These are phyloP conservation scores for Diplodia intermedia DNA, from an alignment of 2,329 filamentous ascomycete genomes.

Conservation along the genomic window DNA sequence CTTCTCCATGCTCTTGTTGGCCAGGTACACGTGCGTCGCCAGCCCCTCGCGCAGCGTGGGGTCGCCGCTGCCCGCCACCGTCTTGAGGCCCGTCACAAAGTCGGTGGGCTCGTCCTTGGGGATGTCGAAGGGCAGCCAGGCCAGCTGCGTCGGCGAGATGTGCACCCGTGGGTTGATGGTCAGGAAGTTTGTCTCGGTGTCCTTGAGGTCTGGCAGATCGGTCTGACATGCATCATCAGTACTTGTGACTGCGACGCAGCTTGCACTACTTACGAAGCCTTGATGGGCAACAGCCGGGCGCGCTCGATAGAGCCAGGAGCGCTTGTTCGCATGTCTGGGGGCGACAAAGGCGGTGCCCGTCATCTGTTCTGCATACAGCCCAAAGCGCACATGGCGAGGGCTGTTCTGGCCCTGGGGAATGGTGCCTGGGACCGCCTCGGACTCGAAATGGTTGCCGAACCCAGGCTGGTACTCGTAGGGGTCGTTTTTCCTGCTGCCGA, in stretches of 20 bases:
- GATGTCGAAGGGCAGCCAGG: conserved; percentile 48
- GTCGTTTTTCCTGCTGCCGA: conserved; percentile 61
- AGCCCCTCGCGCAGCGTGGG: conserved; percentile 48
- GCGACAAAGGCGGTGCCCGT: conserved; percentile 46
- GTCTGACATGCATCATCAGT: conserved; percentile 37
- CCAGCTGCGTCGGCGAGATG: conserved; percentile 47
- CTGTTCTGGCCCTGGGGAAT: conserved; percentile 57
- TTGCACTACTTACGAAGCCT: conserved; percentile 45
- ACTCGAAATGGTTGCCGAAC: conserved; percentile 60
- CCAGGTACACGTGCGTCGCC: conserved; percentile 45
- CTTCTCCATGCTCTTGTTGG: conserved; percentile 47
- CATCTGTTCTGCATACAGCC: conserved; percentile 49
- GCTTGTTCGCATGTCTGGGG: conserved; percentile 47
- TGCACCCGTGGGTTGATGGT: conserved; percentile 47
- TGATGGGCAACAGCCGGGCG: conserved; percentile 49
- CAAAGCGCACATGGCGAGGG: conserved; percentile 45
- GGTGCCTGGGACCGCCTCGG: conserved; percentile 55
- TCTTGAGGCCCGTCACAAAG: conserved; percentile 47
- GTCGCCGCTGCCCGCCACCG: conserved; percentile 49
- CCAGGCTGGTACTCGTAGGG: conserved; percentile 65
- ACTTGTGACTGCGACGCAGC: not conserved
- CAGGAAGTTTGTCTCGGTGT: conserved; percentile 47
- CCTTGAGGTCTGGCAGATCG: conserved; percentile 45
- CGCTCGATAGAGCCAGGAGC: conserved; percentile 46
- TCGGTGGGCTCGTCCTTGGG: conserved; percentile 42